Evolutionary conservation across 2,329 filamentous ascomycete genomes (phyloP).

Genomic region (Reticulascus tulasneorum): DNA sequence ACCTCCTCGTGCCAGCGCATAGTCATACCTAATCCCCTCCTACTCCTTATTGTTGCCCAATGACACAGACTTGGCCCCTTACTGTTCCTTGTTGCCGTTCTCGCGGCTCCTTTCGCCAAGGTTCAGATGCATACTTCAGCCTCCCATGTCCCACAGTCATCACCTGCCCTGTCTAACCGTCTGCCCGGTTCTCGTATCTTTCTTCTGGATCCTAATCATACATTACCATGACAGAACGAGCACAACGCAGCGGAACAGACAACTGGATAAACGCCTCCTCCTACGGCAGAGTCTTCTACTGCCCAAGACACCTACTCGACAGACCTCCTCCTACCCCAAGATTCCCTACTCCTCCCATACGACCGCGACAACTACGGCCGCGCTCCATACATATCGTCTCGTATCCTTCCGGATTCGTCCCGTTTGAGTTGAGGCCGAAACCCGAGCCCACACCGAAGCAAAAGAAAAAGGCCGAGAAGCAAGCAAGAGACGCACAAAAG

Average conservation of each 20-base stretch:
- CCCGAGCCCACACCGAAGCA: slow-evolving; percentile 30
- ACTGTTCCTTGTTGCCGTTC: slow-evolving; percentile 5
- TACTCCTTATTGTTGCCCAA: slow-evolving; percentile 11
- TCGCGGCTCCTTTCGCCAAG: slow-evolving; percentile 2
- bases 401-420: slow-evolving; percentile 39
- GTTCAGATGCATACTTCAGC: background rate
- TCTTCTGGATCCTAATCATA: slow-evolving; percentile 5
- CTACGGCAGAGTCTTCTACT: slow-evolving; percentile 24
- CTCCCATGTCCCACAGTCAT: background rate
- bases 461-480: slow-evolving; percentile 19
- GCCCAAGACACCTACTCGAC: slow-evolving; percentile 16
- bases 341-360: slow-evolving; percentile 34
- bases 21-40: slow-evolving; percentile 14
- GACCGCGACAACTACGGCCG: slow-evolving; percentile 32
- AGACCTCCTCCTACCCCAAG: slow-evolving; percentile 9
- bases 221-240: slow-evolving; percentile 14
- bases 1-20: slow-evolving; percentile 16
- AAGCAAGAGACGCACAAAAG: slow-evolving; percentile 12
- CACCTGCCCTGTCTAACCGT: slow-evolving; percentile 8
- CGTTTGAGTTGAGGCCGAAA: slow-evolving; percentile 37
- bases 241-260: slow-evolving; percentile 13
- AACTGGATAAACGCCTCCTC: slow-evolving; percentile 15
- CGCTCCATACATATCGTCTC: slow-evolving; percentile 40
- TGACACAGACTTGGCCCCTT: slow-evolving; percentile 4
- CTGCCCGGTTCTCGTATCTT: background rate